phyloP scores from a whole-genome alignment of 768 basidiomycete genomes.

The Termitomyces sp. region DNA sequence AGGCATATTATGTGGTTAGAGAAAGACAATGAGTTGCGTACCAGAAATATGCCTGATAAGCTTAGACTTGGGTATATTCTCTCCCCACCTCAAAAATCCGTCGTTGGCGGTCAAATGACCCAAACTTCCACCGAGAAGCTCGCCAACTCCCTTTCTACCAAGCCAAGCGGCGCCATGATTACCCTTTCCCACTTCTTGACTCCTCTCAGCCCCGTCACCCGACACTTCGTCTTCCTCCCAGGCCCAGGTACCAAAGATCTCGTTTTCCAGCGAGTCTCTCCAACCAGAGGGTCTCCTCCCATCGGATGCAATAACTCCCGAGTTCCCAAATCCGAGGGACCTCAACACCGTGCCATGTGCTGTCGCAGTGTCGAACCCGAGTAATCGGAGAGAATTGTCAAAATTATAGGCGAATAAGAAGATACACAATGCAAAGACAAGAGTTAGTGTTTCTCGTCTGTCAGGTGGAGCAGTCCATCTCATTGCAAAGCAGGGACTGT shows the following conservation, averaged over 20 bases:
- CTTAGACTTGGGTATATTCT: constrained; percentile 48
- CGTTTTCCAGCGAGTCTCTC: constrained; percentile 51
- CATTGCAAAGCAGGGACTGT: constrained; percentile 27
- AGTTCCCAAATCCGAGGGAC: constrained; percentile 33
- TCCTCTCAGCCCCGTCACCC: constrained; percentile 45
- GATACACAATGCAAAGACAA: constrained; percentile 57
- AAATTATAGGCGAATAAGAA: constrained; percentile 75
- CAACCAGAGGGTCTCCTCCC: constrained; percentile 45
- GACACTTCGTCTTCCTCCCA: constrained; percentile 60
- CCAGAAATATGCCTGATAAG: constrained; percentile 63
- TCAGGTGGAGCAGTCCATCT: constrained; percentile 63
- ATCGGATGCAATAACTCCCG: constrained; percentile 33
- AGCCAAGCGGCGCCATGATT: constrained; percentile 41
- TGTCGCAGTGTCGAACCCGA: constrained; percentile 38
- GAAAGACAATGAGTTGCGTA: constrained; percentile 20
- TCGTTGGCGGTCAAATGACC: constrained; percentile 41
- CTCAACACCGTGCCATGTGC: constrained; percentile 31
- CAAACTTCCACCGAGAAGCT: constrained; percentile 19
- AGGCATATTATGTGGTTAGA: neutral
- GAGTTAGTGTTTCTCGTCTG: constrained; percentile 65
- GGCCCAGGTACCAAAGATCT: constrained; percentile 66
- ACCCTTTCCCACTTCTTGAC: constrained; percentile 35
- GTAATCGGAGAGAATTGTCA: constrained; percentile 51
- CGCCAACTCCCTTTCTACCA: constrained; percentile 24
- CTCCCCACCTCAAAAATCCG: constrained; percentile 51